These are phyloP conservation scores for Fusarium torreyae DNA, from an alignment of 2,329 filamentous ascomycete species.

Conservation along the genomic window DNA sequence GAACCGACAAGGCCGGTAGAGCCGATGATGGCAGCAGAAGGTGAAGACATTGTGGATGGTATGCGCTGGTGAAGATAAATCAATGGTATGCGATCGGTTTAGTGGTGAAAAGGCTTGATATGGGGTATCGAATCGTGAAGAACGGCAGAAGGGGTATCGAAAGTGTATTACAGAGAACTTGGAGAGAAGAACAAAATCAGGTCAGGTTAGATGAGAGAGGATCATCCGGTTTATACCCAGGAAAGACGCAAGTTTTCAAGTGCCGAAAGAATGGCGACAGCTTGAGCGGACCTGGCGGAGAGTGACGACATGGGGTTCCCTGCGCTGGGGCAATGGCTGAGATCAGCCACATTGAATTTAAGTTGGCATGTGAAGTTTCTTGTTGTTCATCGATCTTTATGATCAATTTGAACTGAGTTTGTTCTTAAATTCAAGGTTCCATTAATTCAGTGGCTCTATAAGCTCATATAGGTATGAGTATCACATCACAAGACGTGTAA, in stretches of 20 bases:
- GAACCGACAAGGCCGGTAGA: constrained; percentile 79
- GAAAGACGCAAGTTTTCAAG: background rate
- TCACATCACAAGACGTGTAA: background rate
- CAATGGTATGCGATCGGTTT: background rate
- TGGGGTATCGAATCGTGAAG: constrained; percentile 6
- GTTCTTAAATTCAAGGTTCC: background rate
- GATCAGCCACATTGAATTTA: constrained; percentile 16
- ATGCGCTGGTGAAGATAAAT: background rate
- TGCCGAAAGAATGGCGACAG: background rate
- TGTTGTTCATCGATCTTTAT: background rate
- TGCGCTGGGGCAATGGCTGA: too few species aligned
- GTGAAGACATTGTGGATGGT: constrained; percentile 49
- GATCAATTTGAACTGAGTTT: too few species aligned
- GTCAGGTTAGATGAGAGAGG: background rate
- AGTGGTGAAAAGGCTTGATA: background rate
- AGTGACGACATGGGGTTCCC: constrained; percentile 14
- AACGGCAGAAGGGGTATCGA: constrained; percentile 17
- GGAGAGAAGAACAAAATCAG: background rate
- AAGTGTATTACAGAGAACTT: background rate
- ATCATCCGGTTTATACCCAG: background rate
- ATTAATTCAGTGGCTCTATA: background rate
- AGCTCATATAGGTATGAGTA: background rate
- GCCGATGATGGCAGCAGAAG: constrained; percentile 71
- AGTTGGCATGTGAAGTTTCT: constrained; percentile 2
- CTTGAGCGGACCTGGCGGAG: constrained; percentile 3